Evolutionary conservation across 2,329 filamentous ascomycete genomes (phyloP).

Genomic region (Thielaviopsis populi): DNA sequence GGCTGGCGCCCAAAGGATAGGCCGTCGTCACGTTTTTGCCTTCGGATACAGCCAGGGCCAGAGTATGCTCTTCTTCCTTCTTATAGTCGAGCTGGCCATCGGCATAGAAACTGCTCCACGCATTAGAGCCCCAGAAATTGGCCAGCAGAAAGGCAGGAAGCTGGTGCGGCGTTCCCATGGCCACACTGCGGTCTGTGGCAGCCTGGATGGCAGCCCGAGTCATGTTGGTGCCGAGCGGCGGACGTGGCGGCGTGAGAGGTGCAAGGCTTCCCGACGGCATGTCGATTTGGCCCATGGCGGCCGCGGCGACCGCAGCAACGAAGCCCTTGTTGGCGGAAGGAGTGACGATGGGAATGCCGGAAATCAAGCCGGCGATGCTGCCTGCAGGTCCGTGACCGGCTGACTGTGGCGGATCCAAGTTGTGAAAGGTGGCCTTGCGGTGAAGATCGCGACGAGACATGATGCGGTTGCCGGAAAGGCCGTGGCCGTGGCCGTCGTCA

Average conservation of each 20-base stretch:
- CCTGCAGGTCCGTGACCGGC: conserved; percentile 30
- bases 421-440: conserved; percentile 54
- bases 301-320: neutral
- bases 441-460: conserved; percentile 88
- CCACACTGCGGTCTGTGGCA: conserved; percentile 58
- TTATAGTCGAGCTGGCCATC: conserved; percentile 18
- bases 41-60: conserved; percentile 14
- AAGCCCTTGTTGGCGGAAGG: neutral
- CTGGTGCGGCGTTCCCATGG: conserved; percentile 43
- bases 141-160: conserved; percentile 79
- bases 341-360: conserved; percentile 31
- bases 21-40: conserved; percentile 13
- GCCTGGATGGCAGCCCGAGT: conserved; percentile 74
- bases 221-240: conserved; percentile 69
- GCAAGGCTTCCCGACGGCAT: conserved; percentile 50
- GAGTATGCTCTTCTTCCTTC: conserved; percentile 13
- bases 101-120: conserved; percentile 42
- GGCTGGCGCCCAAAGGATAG: conserved; percentile 2
- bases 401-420: conserved; percentile 25
- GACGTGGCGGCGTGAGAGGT: conserved; percentile 66
- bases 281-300: conserved; percentile 27
- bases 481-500: conserved; percentile 5
- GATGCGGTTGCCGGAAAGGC: conserved; percentile 35
- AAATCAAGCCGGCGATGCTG: conserved; percentile 74
- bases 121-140: conserved; percentile 83